A percentile compares a stretch with the other conserved stretches of the same genome.
These are phyloP conservation scores for Gentiana straminea DNA, from an alignment of 257 asterid species.

Conservation along the genomic window DNA sequence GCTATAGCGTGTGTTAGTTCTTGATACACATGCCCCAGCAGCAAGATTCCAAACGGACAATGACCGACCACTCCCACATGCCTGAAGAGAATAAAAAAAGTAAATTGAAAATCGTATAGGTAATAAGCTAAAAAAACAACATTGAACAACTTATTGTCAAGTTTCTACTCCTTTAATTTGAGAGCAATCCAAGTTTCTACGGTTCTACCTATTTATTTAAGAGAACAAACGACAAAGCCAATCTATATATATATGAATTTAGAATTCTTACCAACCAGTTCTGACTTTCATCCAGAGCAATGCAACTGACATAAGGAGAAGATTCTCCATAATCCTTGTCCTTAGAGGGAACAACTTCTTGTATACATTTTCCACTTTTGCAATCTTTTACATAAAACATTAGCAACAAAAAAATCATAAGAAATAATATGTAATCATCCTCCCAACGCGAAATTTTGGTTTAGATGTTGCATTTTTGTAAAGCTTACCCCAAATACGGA, in stretches of 20 bases:
- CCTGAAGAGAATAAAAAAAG: conserved; percentile 23
- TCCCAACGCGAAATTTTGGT: not conserved
- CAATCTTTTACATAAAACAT: conserved; percentile 42
- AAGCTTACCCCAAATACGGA: conserved; percentile 83
- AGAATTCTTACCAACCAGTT: conserved; percentile 87
- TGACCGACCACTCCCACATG: conserved; percentile 79
- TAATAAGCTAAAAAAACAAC: no score
- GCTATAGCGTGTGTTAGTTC: conserved; percentile 36
- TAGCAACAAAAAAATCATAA: not conserved
- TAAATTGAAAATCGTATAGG: no score
- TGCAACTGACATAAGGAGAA: conserved; percentile 60
- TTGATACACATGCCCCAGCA: conserved; percentile 69
- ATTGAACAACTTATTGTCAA: no score
- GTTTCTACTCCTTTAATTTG: no score
- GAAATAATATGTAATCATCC: conserved; percentile 2
- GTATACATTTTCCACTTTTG: conserved; percentile 83
- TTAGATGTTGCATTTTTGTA: conserved; percentile 4
- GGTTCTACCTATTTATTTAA: no score
- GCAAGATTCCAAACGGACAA: conserved; percentile 89
- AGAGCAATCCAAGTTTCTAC: no score
- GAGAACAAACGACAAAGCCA: no score
- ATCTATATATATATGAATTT: no score
- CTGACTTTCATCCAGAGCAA: conserved; percentile 86
- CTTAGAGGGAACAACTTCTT: conserved; percentile 46
- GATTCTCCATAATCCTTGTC: conserved; percentile 31